phyloP scores from a whole-genome alignment of 2,329 filamentous ascomycete species.

The Huntiella bhutanensis region DNA sequence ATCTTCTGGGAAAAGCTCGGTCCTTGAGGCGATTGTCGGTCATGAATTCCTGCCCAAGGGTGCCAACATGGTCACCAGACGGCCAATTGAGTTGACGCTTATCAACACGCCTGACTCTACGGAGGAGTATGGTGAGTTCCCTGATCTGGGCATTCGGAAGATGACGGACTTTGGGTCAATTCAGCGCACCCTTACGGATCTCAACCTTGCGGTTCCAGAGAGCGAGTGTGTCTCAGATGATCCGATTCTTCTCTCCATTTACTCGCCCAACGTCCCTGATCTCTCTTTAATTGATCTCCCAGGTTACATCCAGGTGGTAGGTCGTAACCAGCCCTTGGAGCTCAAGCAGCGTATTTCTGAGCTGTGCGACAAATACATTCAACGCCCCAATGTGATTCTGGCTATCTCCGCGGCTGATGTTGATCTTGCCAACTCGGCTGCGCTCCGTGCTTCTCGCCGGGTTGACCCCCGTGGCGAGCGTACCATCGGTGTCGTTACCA shows the following conservation, averaged over 20 bases:
- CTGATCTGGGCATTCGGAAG: constrained; percentile 71
- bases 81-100: constrained; percentile 88
- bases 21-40: constrained; percentile 88
- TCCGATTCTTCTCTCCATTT: constrained; percentile 86
- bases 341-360: constrained; percentile 92
- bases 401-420: constrained; percentile 96
- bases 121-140: constrained; percentile 90
- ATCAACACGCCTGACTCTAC: constrained; percentile 81
- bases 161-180: constrained; percentile 85
- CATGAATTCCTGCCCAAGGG: constrained; percentile 96
- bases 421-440: constrained; percentile 89
- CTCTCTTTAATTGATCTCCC: constrained; percentile 90
- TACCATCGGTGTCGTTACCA: constrained; percentile 96
- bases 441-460: constrained; percentile 69
- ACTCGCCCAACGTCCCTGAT: constrained; percentile 88
- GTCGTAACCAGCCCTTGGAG: constrained; percentile 73
- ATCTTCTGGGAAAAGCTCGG: constrained; percentile 94
- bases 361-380: constrained; percentile 96
- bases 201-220: constrained; percentile 83
- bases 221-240: constrained; percentile 89
- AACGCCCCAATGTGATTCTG: constrained; percentile 85
- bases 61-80: constrained; percentile 93
- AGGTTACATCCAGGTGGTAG: constrained; percentile 91
- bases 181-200: constrained; percentile 80
- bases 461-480: constrained; percentile 89